These are phyloP conservation scores for Fraxinus cuspidata DNA, from an alignment of 257 asterid species.

Conservation along the genomic window DNA sequence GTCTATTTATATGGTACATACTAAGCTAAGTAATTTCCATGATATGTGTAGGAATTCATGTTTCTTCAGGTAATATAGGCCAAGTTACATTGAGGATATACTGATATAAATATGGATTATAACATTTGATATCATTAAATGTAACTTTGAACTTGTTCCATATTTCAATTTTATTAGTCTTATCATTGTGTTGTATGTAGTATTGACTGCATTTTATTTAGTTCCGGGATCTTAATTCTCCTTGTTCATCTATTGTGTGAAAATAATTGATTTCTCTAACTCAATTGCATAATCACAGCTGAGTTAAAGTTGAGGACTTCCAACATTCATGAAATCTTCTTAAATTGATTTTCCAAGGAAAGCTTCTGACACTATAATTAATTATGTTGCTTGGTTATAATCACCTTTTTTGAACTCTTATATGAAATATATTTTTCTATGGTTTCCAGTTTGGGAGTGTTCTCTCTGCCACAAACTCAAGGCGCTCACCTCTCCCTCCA, in stretches of 20 bases:
- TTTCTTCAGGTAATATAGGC: neutral
- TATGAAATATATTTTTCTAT: conserved; percentile 9
- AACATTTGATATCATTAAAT: neutral
- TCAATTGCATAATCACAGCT: neutral
- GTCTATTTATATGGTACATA: neutral
- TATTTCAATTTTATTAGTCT: neutral
- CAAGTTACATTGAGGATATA: neutral
- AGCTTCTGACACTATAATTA: neutral
- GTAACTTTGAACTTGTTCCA: neutral
- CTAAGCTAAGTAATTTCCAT: neutral
- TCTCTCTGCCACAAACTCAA: conserved; percentile 79
- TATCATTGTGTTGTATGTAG: neutral
- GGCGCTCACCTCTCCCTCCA: conserved; percentile 92
- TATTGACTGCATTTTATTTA: neutral
- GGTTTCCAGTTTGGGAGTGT: conserved; percentile 65
- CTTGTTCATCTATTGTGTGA: neutral
- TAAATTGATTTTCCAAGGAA: neutral
- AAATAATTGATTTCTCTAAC: neutral
- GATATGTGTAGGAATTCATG: neutral
- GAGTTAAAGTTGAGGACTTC: neutral
- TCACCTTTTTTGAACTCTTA: neutral
- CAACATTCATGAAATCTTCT: neutral
- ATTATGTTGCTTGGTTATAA: neutral
- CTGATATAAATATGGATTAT: neutral
- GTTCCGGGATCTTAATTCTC: neutral